A percentile compares a stretch with the other conserved stretches of the same genome.
These are phyloP conservation scores for Pseudomicrostroma phylloplanum DNA, from an alignment of 1,284 basidiomycete species.

Conservation along the genomic window DNA sequence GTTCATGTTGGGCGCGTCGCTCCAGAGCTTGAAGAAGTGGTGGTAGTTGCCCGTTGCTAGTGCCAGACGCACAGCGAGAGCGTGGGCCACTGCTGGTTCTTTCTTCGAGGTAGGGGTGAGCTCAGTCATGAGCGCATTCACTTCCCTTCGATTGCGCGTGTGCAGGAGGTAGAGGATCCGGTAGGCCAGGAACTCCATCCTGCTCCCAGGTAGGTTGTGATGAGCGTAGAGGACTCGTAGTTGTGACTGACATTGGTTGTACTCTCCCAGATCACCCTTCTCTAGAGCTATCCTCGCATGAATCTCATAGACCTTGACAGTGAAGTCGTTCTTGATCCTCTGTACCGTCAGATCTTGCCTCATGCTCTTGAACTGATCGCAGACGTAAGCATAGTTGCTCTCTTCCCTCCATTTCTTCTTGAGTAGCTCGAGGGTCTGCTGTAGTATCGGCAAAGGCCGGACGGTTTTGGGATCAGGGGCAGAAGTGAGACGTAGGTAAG, in stretches of 20 bases:
- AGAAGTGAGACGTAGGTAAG: conserved; percentile 87
- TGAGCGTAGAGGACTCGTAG: conserved; percentile 78
- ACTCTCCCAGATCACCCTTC: conserved; percentile 93
- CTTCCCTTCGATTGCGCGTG: conserved; percentile 86
- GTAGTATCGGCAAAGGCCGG: conserved; percentile 75
- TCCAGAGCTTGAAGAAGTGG: conserved; percentile 76
- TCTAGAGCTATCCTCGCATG: conserved; percentile 95
- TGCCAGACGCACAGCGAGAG: conserved; percentile 78
- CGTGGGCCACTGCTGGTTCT: conserved; percentile 74
- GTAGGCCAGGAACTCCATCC: conserved; percentile 93
- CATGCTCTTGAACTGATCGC: conserved; percentile 95
- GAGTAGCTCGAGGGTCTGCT: conserved; percentile 77
- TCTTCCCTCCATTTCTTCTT: conserved; percentile 83
- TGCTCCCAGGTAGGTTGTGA: conserved; percentile 78
- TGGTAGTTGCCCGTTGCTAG: conserved; percentile 90
- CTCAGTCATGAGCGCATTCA: conserved; percentile 90
- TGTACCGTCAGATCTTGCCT: conserved; percentile 99
- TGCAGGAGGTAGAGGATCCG: conserved; percentile 92
- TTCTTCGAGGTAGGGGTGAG: conserved; percentile 83
- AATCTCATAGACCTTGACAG: conserved; percentile 94
- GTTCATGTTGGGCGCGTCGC: conserved; percentile 88
- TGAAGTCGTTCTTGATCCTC: conserved; percentile 97
- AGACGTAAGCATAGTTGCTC: conserved; percentile 82
- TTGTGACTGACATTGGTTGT: conserved; percentile 93
- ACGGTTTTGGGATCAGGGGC: conserved; percentile 93